Percentiles rank a stretch among this genome's conserved stretches.
These are phyloP conservation scores for Balansia obtecta DNA, from an alignment of 2,329 filamentous ascomycete genomes.

Conservation along the genomic window DNA sequence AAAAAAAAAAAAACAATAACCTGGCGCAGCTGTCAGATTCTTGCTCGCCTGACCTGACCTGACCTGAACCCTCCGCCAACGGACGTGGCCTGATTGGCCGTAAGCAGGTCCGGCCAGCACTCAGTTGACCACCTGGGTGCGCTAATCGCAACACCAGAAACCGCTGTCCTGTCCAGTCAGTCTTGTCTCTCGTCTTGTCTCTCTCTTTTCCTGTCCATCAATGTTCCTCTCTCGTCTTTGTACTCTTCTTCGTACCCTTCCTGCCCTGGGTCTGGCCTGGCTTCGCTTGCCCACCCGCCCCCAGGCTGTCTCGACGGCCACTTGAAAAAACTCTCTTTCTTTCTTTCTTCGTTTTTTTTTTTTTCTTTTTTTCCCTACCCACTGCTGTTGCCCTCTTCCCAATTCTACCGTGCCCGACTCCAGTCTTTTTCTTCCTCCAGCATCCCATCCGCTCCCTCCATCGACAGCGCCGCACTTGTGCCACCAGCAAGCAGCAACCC, in stretches of 20 bases:
- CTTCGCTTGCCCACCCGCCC: not conserved
- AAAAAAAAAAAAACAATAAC: no score
- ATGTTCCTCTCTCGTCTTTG: not conserved
- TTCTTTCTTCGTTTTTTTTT: no score
- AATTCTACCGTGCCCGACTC: not conserved
- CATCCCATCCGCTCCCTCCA: no score
- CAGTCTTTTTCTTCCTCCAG: not conserved
- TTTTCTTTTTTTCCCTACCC: not conserved
- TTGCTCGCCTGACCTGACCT: not conserved
- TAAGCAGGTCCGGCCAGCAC: slow-evolving; percentile 9
- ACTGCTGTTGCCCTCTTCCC: not conserved
- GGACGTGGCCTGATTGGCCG: slow-evolving; percentile 23
- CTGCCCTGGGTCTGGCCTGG: no score
- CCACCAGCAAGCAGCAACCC: not conserved
- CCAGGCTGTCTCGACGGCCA: not conserved
- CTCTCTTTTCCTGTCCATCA: not conserved
- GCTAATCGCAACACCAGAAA: not conserved
- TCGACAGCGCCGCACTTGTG: not conserved
- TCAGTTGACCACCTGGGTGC: not conserved
- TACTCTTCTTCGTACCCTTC: no score
- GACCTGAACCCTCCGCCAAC: slow-evolving; percentile 4
- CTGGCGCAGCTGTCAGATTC: not conserved
- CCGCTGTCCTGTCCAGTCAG: slow-evolving; percentile 6
- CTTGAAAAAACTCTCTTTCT: not conserved
- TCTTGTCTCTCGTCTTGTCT: not conserved